Conservation (phyloP, 108 stramenopile genomes). For the Nitzschia sp. region DNA sequence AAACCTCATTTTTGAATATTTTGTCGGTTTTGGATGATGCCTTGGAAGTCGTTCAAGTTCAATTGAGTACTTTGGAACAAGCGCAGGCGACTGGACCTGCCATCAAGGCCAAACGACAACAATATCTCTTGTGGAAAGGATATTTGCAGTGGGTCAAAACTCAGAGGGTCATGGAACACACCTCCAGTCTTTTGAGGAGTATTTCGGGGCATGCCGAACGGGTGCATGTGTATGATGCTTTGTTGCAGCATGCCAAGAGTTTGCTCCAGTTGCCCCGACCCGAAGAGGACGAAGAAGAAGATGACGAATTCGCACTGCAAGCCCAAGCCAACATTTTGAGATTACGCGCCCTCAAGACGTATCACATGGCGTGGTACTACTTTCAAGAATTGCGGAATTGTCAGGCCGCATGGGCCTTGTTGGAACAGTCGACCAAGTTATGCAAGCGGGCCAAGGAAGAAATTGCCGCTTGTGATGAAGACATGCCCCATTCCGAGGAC, state of each 20-base stretch:
- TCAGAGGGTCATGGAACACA: constrained; percentile 42
- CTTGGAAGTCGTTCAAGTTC: constrained; percentile 42
- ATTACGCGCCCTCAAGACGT: constrained; percentile 57
- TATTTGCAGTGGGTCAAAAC: constrained; percentile 70
- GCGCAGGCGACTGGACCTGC: constrained; percentile 61
- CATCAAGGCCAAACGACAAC: constrained; percentile 65
- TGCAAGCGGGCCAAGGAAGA: constrained; percentile 71
- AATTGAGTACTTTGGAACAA: constrained; percentile 45
- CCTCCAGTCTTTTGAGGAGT: constrained; percentile 3
- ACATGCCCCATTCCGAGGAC: constrained; percentile 56
- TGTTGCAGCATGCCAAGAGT: constrained; percentile 74
- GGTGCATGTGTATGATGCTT: constrained; percentile 75
- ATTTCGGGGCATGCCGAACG: constrained; percentile 45
- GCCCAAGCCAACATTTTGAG: constrained; percentile 78
- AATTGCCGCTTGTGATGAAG: constrained; percentile 78
- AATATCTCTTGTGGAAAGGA: constrained; percentile 56
- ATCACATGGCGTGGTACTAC: constrained; percentile 39
- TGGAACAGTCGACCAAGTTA: constrained; percentile 58
- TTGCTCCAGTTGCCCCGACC: constrained; percentile 48
- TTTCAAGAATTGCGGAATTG: constrained; percentile 34
- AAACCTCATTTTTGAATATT: constrained; percentile 52
- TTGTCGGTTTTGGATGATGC: constrained; percentile 79
- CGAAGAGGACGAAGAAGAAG: constrained; percentile 23
- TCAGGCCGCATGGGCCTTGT: constrained; percentile 51
- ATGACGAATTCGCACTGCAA: constrained; percentile 76